Percentiles rank a stretch among this genome's conserved stretches.
phyloP scores from a whole-genome alignment of 2,329 filamentous ascomycete genomes.

The Alternaria panax region DNA sequence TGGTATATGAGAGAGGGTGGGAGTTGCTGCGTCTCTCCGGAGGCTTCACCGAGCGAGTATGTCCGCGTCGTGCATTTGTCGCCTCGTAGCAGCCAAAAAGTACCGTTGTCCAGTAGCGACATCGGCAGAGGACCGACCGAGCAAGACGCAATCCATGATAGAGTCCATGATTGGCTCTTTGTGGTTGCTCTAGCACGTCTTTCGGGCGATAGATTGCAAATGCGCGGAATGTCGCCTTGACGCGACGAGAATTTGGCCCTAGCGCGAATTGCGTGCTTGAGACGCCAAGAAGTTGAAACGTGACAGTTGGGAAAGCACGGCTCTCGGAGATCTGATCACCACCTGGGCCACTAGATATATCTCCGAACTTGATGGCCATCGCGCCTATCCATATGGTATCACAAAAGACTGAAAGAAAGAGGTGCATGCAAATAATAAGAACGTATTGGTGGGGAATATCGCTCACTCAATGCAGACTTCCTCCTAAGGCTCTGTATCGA shows the following conservation, averaged over 20 bases:
- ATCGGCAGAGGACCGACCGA: slow-evolving; percentile 41
- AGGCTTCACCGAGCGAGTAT: slow-evolving; percentile 25
- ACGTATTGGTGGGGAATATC: no score
- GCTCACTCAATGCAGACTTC: no score
- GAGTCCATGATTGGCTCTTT: slow-evolving; percentile 40
- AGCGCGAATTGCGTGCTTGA: slow-evolving; percentile 40
- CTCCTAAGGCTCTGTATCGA: no score
- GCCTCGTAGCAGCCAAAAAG: slow-evolving; percentile 27
- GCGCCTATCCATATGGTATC: no score
- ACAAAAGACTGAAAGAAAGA: no score
- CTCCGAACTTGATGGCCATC: no score
- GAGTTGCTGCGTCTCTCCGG: slow-evolving; percentile 17
- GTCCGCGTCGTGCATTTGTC: slow-evolving; percentile 11
- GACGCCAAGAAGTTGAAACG: slow-evolving; percentile 5
- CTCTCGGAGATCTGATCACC: slow-evolving; percentile 31
- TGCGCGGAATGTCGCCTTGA: slow-evolving; percentile 35
- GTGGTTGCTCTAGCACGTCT: slow-evolving; percentile 16
- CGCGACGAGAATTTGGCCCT: slow-evolving; percentile 36
- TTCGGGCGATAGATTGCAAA: slow-evolving; percentile 38
- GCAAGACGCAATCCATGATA: slow-evolving; percentile 28
- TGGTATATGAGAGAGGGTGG: slow-evolving; percentile 14
- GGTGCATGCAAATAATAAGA: no score
- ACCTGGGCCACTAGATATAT: no score
- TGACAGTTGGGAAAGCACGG: slow-evolving; percentile 25
- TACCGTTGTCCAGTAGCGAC: slow-evolving; percentile 31